Evolutionary conservation across 495 filamentous ascomycete species (phyloP), one percentile per base, ranked within the genome.

Genomic region (Elasticomyces elasticus): DNA sequence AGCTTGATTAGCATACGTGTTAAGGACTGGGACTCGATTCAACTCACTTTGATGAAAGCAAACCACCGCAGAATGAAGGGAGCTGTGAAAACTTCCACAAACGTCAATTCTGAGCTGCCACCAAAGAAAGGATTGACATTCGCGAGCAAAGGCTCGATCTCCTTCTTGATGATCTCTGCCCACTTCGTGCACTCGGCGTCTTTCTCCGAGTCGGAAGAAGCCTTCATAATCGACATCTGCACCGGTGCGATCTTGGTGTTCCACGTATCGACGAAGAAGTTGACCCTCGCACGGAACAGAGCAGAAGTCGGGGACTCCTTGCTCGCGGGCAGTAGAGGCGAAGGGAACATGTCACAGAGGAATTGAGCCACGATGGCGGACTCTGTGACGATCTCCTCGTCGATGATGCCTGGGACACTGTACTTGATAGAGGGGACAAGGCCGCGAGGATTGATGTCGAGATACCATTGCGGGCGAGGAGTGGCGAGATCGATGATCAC

Each of bases 401-500:
- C 38, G 25, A 66, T 23, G 37, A 78, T 66, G 61, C 80, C 82
- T 6, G 51, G 51, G 56, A 83, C 76, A 48, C 45, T 53, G 70
- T 86, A 85, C 28, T 77, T 78, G 22, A 94, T 62, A 0, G 78
- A 71, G 24, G 89, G 89, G 35, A 95, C 87, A 15, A 89, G 77
- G 25, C 89, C 89, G 42, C 86, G 81, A 0, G 87, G 89, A 71
- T 94, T 95, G 65, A 95, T 72, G 45, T 85, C 74, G 3, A 94
- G 78, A 67, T 94, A 94, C 76, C 86, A 89, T n/a, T 79, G 72
- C 46, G 86, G 85, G 10, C 88, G 82, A 0, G 89, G 89, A 3
- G 61, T 75, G 58, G 67, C 62, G 42, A 95, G 75, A 64, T 89
- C 83, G 64, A 95, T 89, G 49, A 79, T 81, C 60, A 89, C 85